These are phyloP conservation scores for Avena eriantha DNA, from an alignment of 176 grass and related monocot genomes.

Conservation along the genomic window DNA sequence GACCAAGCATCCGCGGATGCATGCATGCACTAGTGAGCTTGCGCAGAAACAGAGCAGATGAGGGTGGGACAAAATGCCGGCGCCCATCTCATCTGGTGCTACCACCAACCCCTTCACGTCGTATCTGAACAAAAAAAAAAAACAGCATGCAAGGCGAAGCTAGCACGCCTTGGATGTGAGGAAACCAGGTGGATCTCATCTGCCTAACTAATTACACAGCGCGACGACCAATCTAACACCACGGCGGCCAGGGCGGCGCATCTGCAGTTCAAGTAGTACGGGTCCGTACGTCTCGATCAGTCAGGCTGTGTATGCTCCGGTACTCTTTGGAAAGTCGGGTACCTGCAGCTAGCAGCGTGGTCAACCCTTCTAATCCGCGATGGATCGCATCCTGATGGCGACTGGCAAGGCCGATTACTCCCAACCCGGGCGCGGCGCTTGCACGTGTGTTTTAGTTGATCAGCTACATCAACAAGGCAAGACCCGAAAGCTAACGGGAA, in stretches of 20 bases:
- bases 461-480: neutral
- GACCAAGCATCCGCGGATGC: constrained; percentile 25
- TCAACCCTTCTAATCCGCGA: neutral
- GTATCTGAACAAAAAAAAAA: neutral
- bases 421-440: neutral
- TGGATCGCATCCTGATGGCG: neutral
- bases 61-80: neutral
- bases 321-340: neutral
- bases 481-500: neutral
- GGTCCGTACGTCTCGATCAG: neutral
- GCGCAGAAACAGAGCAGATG: neutral
- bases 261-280: neutral
- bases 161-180: no score
- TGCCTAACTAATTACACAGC: neutral
- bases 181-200: neutral
- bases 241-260: neutral
- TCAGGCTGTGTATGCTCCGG: neutral
- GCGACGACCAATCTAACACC: neutral
- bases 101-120: neutral
- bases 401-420: neutral
- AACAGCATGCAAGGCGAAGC: no score
- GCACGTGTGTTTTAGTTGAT: neutral
- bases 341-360: neutral
- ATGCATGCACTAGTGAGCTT: neutral
- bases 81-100: neutral